Conservation (phyloP, 208 protist species). For the Wallacemonas collosoma region DNA sequence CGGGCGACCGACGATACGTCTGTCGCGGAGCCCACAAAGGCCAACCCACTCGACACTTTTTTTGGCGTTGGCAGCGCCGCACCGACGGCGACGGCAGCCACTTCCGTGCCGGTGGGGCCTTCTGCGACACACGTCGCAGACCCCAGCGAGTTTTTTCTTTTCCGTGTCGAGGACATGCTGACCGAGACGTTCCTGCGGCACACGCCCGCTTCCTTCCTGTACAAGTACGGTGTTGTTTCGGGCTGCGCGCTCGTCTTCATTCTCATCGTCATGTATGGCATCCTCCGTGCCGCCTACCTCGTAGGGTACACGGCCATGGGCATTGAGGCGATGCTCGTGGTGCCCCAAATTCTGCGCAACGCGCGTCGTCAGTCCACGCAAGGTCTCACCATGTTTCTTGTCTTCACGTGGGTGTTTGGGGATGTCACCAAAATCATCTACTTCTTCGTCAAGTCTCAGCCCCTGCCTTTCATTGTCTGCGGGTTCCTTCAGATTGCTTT, state of each 20-base stretch:
- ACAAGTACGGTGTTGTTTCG: conserved; percentile 21
- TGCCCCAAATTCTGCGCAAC: conserved; percentile 84
- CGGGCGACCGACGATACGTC: not conserved
- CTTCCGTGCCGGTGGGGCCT: not conserved
- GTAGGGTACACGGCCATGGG: conserved; percentile 72
- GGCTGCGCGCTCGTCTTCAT: conserved; percentile 22
- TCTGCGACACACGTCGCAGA: not conserved
- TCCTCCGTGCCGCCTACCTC: conserved; percentile 25
- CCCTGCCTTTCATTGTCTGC: conserved; percentile 72
- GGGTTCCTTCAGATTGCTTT: conserved; percentile 57
- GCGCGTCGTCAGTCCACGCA: conserved; percentile 57
- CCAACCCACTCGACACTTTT: not conserved
- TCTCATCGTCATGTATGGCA: conserved; percentile 36
- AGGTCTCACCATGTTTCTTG: conserved; percentile 60
- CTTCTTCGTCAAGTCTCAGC: conserved; percentile 57
- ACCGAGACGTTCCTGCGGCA: conserved; percentile 31
- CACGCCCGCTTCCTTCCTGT: conserved; percentile 33
- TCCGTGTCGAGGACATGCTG: conserved; percentile 32
- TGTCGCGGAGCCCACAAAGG: not conserved
- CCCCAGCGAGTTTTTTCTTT: conserved; percentile 25
- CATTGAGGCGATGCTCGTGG: conserved; percentile 64
- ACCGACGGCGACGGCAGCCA: not conserved
- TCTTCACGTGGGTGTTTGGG: conserved; percentile 70
- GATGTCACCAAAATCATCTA: conserved; percentile 79
- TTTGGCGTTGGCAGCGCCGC: not conserved